Evolutionary conservation across 805 yeast genomes (phyloP), one percentile per base, ranked within the genome.

Genomic region (Kodamaea fukazawae): DNA sequence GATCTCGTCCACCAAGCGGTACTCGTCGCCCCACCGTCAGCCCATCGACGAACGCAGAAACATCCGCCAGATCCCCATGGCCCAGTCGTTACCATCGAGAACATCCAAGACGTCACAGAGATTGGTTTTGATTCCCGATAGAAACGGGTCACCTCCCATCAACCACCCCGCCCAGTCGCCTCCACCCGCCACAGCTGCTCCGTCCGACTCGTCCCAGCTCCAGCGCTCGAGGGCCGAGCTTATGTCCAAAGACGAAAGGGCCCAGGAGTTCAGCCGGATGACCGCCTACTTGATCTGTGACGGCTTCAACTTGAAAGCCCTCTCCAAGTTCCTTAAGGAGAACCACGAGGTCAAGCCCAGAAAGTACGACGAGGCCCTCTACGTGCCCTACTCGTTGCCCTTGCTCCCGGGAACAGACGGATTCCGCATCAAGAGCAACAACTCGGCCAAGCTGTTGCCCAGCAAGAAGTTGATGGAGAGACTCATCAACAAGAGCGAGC

Each of bases 271-370:
- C 48, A 80, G 95, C 29, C 64, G 99, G 46, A 89, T 90, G 41
- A 90, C 98, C 0, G 97, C 98, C 1, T 91, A 91, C 61, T 77
- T 88, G 48, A 83, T 90, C 4, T 82, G 96, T 12, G 97, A 88
- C 42, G 86, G 84, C 23, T 82, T 88, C 53, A 74, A 86, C 51
- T 61, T 93, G 38, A 70, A 71, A 23, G 66, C 75, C 5, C 78
- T 88, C 2, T 72, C 83, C 1, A 70, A 73, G 32, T 91, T 87
- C 50, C 63, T 93, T 20, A 67, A 74, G 29, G 67, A 75, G 6
- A 71, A 81, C 32, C 99, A 91, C 61, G 82, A 83, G 51, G 95
- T 90, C 1, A 76, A 86, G 5, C 96, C 96, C 1, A 69, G 97
- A 45, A 58, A 85, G 22, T 91, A 91, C 53, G 96, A 91, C 61